phyloP scores from a whole-genome alignment of 2,329 filamentous ascomycete species.

The Phyllosticta citrichinensis region DNA sequence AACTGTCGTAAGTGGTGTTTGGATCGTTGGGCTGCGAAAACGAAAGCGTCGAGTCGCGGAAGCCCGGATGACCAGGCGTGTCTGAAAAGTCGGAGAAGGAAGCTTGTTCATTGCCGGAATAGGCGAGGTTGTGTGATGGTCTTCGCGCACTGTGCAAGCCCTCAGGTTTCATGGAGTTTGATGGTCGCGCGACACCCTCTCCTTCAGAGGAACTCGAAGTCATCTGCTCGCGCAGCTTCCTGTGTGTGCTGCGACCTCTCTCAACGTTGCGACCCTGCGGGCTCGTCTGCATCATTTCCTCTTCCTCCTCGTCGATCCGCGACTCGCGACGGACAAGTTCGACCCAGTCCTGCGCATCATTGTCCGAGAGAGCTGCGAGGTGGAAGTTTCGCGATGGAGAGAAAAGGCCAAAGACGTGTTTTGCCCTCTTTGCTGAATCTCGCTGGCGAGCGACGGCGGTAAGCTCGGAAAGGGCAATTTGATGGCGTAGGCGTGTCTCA shows the following conservation, averaged over 20 bases:
- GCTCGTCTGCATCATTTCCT: slow-evolving; percentile 67
- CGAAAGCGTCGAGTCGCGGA: slow-evolving; percentile 41
- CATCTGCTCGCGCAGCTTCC: slow-evolving; percentile 14
- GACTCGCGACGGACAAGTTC: slow-evolving; percentile 68
- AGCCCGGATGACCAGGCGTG: slow-evolving; percentile 31
- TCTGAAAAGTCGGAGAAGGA: slow-evolving; percentile 87
- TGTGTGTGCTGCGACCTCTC: background rate
- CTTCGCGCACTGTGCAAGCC: slow-evolving; percentile 36
- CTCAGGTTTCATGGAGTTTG: slow-evolving; percentile 19
- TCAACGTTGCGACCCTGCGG: slow-evolving; percentile 29
- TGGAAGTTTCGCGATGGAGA: slow-evolving; percentile 87
- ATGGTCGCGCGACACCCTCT: slow-evolving; percentile 21
- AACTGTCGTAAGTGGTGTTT: slow-evolving; percentile 13
- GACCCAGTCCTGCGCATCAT: slow-evolving; percentile 81
- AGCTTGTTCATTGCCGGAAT: slow-evolving; percentile 56
- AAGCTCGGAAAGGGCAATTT: slow-evolving; percentile 78
- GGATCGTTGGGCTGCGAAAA: slow-evolving; percentile 16
- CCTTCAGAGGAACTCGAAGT: slow-evolving; percentile 39
- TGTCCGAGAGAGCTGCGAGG: slow-evolving; percentile 62
- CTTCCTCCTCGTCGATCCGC: slow-evolving; percentile 78
- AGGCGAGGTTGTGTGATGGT: slow-evolving; percentile 52
- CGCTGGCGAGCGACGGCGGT: slow-evolving; percentile 84
- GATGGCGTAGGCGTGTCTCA: slow-evolving; percentile 80
- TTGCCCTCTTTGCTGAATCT: slow-evolving; percentile 76
- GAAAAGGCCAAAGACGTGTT: slow-evolving; percentile 86